Base-by-base conservation (phyloP, 1,284 basidiomycete species). In the Dichomitus squalens region DNA sequence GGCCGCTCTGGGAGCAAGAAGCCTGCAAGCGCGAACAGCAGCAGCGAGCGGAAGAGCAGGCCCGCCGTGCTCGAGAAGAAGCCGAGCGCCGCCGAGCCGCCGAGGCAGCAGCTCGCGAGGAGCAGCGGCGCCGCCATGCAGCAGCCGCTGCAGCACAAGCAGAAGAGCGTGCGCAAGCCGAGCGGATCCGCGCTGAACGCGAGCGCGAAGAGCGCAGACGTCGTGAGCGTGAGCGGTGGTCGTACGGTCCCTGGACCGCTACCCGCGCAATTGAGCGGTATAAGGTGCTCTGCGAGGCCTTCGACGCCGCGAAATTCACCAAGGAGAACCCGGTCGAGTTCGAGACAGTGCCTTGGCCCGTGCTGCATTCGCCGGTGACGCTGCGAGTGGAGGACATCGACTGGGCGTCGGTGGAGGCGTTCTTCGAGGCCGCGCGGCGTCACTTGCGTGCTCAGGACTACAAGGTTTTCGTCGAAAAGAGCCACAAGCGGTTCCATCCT, bases 331-430 rank as follows among this genome's bases (percentile, higher is more conserved):
- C 82, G 4, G 69, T 90, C 11, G 72, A 76, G 1, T 84, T 86
- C 60, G 79, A 83, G 43, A 78, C 77, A 35, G 76, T 92, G 33
- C 89, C 89, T 0, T 92, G 89, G 90, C 89, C 89, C 2, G 80
- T 86, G 18, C 69, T 92, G 38, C 73, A 76, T 41, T 70, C 78
- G 21, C 86, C 86, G 0, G 68, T 72, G 16, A 66, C 70, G 27
- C 80, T 85, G 55, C 75, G 76, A 6, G 72, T 87, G 1, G 82
- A 87, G 65, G 85, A 90, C 63, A 76, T 91, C 49, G 84, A 85
- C 56, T 90, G 86, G 85, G 70, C 75, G 14, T 75, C 84, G 0
- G 88, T 91, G 46, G 86, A 89, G 68, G 72, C 73, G n/a, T 92
- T 92, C 70, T 92, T 91, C 66, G 69, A 71, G 18, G 74, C 76